Conservation (phyloP, 2,329 filamentous ascomycete genomes). For the Hypoxylon rubiginosum region DNA sequence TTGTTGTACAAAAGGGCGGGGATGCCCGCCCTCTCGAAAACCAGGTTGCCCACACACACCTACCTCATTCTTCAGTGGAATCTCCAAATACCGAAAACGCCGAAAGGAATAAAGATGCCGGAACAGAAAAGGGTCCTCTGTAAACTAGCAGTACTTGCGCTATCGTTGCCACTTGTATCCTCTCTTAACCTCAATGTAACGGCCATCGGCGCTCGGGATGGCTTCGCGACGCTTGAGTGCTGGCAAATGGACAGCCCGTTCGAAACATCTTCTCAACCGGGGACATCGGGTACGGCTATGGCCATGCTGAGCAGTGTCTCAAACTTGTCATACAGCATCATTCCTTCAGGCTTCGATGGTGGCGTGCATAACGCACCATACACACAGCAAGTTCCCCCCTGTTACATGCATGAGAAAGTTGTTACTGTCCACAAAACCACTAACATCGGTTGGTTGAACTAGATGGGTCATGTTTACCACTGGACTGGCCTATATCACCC, state of each 20-base stretch:
- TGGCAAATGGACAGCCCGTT: slow-evolving; percentile 58
- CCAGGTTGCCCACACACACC: not conserved
- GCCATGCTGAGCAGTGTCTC: slow-evolving; percentile 51
- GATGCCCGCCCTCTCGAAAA: not conserved
- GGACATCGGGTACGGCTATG: slow-evolving; percentile 51
- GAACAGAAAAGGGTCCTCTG: not conserved
- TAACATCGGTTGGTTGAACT: not conserved
- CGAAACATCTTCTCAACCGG: slow-evolving; percentile 51
- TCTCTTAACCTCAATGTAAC: slow-evolving; percentile 56
- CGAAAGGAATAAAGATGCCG: not conserved
- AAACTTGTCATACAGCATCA: slow-evolving; percentile 54
- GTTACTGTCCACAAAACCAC: not conserved
- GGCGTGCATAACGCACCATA: slow-evolving; percentile 59
- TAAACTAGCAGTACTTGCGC: not conserved
- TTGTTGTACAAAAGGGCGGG: not conserved
- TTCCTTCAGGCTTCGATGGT: slow-evolving; percentile 56
- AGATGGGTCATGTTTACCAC: slow-evolving; percentile 56
- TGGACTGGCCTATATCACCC: slow-evolving; percentile 58
- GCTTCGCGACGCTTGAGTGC: slow-evolving; percentile 58
- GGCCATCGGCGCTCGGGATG: slow-evolving; percentile 54
- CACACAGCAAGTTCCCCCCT: slow-evolving; percentile 53
- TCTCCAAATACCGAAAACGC: too few species aligned
- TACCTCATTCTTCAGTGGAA: too few species aligned
- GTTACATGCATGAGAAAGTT: not conserved
- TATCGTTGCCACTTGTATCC: slow-evolving; percentile 2